Base-by-base conservation (phyloP, 345 rosid genomes). In the Sonneratia alba region DNA sequence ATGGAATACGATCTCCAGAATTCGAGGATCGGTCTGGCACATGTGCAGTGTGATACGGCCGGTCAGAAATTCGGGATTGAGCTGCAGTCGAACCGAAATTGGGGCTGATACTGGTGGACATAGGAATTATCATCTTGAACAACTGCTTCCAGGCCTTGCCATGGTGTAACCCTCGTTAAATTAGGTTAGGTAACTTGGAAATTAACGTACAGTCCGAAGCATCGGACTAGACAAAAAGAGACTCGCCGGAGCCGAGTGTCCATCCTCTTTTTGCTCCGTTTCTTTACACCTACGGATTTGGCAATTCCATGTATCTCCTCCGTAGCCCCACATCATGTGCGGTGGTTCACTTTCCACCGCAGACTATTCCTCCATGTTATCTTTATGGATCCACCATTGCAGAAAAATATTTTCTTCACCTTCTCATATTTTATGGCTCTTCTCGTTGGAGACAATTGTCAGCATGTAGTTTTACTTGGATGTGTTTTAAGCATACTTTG, bases 1-100 rank as follows among this genome's bases (percentile, higher is more conserved):
- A 88, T 94, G 81, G 97, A 94, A 74, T 94, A 88, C 78, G 98
- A 94, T 82, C 83, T 94, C 2, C 69, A 85, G 36, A 86, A 81
- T 71, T 94, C 96, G 22, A 73, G 97, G 79, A 91, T 94, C 53
- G 96, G 98, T 18, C 75, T 89, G 59, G 96, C 95, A 38, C 83
- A 79, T 4, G 84, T 86, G 34, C 85, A 81, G 72, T 94, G 98
- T 74, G 97, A 94, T 76, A 62, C 86, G 72, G 95, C 91, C 13
- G 85, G 89, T 74, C 91, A 85, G 84, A 87, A 84, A 79, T 81
- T 88, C n/a, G 94, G 89, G 16, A 70, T 85, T 59, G 87, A 37
- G 19, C 15, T 14, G 4, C 37, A 32, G 6, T 27, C 38, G 6
- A 27, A 14, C 36, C 66, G 38, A 3, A 62, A 34, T 32, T 38